Conservation (phyloP, 768 basidiomycete species). For the Pleurotus giganteus region DNA sequence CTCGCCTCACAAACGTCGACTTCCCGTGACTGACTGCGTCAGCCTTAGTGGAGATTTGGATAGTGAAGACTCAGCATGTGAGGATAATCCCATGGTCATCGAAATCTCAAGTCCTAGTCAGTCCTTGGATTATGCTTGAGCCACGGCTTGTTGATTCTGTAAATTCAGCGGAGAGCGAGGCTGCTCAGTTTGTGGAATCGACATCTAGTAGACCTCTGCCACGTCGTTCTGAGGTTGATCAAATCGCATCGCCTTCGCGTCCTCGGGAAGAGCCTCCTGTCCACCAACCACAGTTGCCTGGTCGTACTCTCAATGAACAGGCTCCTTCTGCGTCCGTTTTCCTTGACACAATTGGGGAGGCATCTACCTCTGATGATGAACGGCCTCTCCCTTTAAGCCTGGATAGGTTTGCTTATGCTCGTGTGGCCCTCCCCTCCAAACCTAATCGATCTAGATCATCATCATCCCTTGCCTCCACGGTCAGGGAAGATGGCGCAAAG, state of each 20-base stretch:
- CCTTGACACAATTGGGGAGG: constrained; percentile 25
- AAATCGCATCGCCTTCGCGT: too few species aligned
- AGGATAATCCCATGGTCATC: not conserved
- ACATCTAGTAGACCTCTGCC: too few species aligned
- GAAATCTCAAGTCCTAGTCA: not conserved
- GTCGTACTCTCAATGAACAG: too few species aligned
- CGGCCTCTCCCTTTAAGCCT: constrained; percentile 13
- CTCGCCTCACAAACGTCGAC: not conserved
- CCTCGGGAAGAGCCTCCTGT: too few species aligned
- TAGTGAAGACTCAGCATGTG: too few species aligned
- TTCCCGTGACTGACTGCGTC: not conserved
- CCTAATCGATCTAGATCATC: not conserved
- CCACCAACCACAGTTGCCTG: too few species aligned
- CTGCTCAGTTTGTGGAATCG: too few species aligned
- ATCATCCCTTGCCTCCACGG: not conserved
- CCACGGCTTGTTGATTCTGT: constrained; percentile 1
- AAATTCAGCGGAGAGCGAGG: not conserved
- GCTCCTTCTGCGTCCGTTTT: too few species aligned
- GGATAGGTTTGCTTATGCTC: constrained; percentile 1
- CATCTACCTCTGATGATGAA: constrained; percentile 10
- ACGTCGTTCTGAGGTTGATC: too few species aligned
- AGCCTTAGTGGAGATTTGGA: too few species aligned
- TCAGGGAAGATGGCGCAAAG: constrained; percentile 4
- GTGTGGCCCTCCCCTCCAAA: not conserved
- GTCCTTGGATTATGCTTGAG: too few species aligned